phyloP scores from a whole-genome alignment of 78 protist species.

The Dictyostelium brefeldianum region DNA sequence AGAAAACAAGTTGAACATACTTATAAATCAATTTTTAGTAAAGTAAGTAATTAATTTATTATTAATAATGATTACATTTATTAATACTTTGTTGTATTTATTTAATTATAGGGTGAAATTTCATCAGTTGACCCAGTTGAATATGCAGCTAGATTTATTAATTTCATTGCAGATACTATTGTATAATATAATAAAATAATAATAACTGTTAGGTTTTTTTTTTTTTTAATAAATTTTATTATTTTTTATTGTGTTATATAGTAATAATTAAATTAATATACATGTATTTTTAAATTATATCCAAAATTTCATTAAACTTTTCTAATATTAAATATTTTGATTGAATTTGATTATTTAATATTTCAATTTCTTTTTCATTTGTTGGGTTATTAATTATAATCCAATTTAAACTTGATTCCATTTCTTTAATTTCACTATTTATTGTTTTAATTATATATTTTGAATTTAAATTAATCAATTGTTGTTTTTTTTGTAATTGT shows the following conservation, averaged over 20 bases:
- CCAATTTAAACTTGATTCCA: background rate
- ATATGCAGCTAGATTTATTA: conserved; percentile 84
- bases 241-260: background rate
- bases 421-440: background rate
- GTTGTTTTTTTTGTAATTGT: background rate
- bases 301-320: background rate
- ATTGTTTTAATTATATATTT: conserved; percentile 7
- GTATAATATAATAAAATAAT: background rate
- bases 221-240: background rate
- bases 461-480: background rate
- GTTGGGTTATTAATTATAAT: background rate
- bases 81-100: too few species aligned
- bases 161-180: conserved; percentile 61
- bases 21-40: conserved; percentile 79
- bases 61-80: background rate
- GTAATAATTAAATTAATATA: background rate
- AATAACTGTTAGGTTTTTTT: background rate
- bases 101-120: conserved; percentile 62
- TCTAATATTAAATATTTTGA: background rate
- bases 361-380: background rate
- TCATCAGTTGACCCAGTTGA: conserved; percentile 80
- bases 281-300: background rate
- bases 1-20: conserved; percentile 90
- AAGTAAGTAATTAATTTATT: conserved; percentile 28
- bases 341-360: background rate